A percentile compares a stretch with the other conserved stretches of the same genome.
Evolutionary conservation across 164 flowering plant species (phyloP).

Genomic region (Magnolia changhungtana): DNA sequence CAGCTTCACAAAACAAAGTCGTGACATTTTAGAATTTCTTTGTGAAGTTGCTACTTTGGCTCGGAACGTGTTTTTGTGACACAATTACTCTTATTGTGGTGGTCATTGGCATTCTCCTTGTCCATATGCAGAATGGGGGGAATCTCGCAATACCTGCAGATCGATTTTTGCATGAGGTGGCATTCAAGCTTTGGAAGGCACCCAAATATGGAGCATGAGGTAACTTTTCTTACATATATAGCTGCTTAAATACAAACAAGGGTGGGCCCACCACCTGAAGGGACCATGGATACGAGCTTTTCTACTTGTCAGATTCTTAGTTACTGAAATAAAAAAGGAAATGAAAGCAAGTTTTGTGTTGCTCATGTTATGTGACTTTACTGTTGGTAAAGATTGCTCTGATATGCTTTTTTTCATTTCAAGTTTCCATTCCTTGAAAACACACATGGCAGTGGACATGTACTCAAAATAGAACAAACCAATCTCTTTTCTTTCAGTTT

Average conservation of each 20-base stretch:
- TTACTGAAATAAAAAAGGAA: not conserved
- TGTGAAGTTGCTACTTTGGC: too few species aligned
- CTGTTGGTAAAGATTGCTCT: too few species aligned
- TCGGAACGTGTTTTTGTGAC: too few species aligned
- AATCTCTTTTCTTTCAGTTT: too few species aligned
- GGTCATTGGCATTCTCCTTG: not conserved
- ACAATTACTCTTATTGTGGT: too few species aligned
- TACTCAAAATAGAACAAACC: too few species aligned
- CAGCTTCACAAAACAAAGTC: too few species aligned
- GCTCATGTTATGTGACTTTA: too few species aligned
- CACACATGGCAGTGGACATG: too few species aligned
- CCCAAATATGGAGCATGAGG: conserved; percentile 60
- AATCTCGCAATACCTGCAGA: conserved; percentile 79
- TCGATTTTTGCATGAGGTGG: conserved; percentile 83
- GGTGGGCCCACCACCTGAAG: not conserved
- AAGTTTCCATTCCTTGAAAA: too few species aligned
- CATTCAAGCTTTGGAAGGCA: conserved; percentile 98
- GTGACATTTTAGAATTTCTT: too few species aligned
- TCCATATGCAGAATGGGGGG: conserved; percentile 55
- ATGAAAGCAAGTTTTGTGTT: not conserved
- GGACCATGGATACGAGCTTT: not conserved
- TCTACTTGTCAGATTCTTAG: not conserved
- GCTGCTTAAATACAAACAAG: not conserved
- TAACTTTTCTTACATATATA: not conserved
- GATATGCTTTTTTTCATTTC: too few species aligned